phyloP scores from a whole-genome alignment of 2,329 filamentous ascomycete genomes.

The Fusarium verticillioides region DNA sequence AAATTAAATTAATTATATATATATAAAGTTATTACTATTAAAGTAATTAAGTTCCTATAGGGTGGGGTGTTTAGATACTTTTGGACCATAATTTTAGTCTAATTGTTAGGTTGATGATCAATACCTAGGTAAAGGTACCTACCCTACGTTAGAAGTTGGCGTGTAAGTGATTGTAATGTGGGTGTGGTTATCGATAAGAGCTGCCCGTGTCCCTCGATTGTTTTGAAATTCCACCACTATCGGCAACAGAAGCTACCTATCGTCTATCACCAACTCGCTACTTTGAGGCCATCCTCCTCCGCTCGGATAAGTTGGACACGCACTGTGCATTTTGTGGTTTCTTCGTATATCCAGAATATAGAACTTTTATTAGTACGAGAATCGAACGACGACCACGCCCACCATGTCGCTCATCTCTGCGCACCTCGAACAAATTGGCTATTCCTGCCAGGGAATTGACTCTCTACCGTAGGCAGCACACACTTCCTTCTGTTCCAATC shows the following conservation, averaged over 20 bases:
- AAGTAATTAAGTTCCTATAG: too few species aligned
- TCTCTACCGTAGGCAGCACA: slow-evolving; percentile 72
- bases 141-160: neutral
- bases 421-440: slow-evolving; percentile 80
- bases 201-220: slow-evolving; percentile 15
- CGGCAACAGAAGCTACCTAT: slow-evolving; percentile 19
- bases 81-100: too few species aligned
- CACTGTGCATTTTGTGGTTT: neutral
- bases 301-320: neutral
- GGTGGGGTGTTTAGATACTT: too few species aligned
- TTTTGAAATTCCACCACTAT: slow-evolving; percentile 34
- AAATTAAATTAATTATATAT: too few species aligned
- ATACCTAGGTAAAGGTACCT: neutral
- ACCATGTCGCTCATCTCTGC: slow-evolving; percentile 75
- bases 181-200: slow-evolving; percentile 34
- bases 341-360: neutral
- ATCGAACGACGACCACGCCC: neutral
- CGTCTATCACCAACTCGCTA: neutral
- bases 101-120: neutral
- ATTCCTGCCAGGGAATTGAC: slow-evolving; percentile 80
- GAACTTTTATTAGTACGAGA: neutral
- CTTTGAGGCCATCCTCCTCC: neutral
- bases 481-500: neutral
- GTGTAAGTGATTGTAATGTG: slow-evolving; percentile 11
- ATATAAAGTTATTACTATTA: too few species aligned